Evolutionary conservation across 768 basidiomycete genomes (phyloP), one percentile per base, ranked within the genome.

Genomic region (Suillus fuscotomentosus): DNA sequence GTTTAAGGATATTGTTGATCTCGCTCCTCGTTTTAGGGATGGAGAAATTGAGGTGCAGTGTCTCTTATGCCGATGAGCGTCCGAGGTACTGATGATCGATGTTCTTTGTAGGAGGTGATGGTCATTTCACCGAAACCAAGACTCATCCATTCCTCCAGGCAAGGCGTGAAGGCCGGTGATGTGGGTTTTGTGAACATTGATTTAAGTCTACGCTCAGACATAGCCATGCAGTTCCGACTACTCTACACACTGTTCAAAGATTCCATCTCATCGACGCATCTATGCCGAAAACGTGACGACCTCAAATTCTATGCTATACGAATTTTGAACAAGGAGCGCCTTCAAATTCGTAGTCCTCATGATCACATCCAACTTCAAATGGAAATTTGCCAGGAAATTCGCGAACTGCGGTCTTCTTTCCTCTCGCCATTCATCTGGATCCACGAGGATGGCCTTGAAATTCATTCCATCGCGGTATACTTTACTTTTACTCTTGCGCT

Each of bases 41-140:
- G 79, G 83, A 60, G 83, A 83, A 9, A 77, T 84, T 22, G 83
- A 85, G 69, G 84, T 84, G 60, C 7, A 76, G 68, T 10, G 10
- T 36, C n/a, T 48, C n/a, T 60, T 36, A 62, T 24, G 41, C 34
- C 43, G 45, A 31, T 11, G 57, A 64, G 63, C n/a, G 36, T 36
- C 10, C 43, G 10, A 43, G 63, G 38, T 50, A 14, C 20, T 61
- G 20, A 47, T 11, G 27, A 45, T 59, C 24, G 20, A 47, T 11
- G 27, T 41, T 59, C 24, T 27, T 38, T 39, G 2, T 57, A 86
- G 84, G 84, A 85, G 70, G 79, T 84, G 10, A 69, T 84, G 66
- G 72, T 84, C 15, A 77, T 86, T 65, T 79, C 80, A 1, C 77
- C 77, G 3, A 83, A 82, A 66, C 65, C 70, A 20, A 72, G 71